Percentiles rank a stretch among this genome's conserved stretches.
Evolutionary conservation across 352 stramenopile species (phyloP).

Genomic region (Pythium rishiriense): DNA sequence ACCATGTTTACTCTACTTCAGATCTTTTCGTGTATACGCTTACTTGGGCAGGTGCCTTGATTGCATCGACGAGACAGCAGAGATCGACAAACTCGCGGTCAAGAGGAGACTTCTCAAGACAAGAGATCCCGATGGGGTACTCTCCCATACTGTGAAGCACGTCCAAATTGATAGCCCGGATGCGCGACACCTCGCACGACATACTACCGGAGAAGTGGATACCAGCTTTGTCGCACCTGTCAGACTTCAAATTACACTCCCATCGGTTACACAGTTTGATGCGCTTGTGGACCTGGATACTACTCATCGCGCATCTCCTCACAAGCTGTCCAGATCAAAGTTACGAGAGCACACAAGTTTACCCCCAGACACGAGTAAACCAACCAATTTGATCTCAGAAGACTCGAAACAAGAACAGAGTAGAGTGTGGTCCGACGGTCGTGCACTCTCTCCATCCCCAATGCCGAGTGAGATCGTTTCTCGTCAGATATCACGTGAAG

Average conservation of each 20-base stretch:
- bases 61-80: constrained; percentile 15
- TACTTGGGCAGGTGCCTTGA: constrained; percentile 26
- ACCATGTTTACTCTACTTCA: neutral
- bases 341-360: neutral
- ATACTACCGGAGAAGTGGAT: neutral
- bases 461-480: neutral
- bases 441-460: neutral
- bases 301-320: neutral
- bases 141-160: neutral
- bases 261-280: constrained; percentile 22
- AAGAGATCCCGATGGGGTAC: neutral
- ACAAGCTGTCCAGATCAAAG: neutral
- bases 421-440: neutral
- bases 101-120: constrained; percentile 1
- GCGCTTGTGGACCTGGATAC: constrained; percentile 13
- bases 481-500: neutral
- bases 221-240: neutral
- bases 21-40: constrained; percentile 14
- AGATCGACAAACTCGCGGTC: constrained; percentile 5
- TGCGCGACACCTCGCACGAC: neutral
- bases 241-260: constrained; percentile 26
- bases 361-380: neutral
- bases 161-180: neutral
- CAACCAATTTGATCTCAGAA: neutral
- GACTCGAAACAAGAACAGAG: neutral